Percentiles rank a stretch among this genome's conserved stretches.
These are phyloP conservation scores for Blastomyces percursus DNA, from an alignment of 2,329 filamentous ascomycete species.

Conservation along the genomic window DNA sequence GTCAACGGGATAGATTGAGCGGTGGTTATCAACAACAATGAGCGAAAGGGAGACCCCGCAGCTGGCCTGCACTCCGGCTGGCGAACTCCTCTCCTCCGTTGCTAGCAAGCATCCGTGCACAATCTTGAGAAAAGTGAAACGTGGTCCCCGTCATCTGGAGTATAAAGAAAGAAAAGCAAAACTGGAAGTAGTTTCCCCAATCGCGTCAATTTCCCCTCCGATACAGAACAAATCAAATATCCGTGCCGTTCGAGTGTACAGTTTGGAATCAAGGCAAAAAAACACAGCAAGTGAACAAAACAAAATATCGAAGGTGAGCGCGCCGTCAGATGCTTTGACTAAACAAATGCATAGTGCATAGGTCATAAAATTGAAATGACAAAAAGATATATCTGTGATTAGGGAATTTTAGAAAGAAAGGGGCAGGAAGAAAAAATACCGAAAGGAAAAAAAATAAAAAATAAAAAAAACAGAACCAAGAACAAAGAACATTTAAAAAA, in stretches of 20 bases:
- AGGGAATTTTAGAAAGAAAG: background rate
- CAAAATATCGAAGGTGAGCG: slow-evolving; percentile 9
- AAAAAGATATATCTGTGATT: slow-evolving; percentile 6
- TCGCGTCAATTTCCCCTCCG: background rate
- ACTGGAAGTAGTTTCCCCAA: slow-evolving; percentile 3
- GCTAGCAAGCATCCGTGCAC: background rate
- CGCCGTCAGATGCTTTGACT: slow-evolving; percentile 13
- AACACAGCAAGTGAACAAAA: background rate
- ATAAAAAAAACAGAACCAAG: background rate
- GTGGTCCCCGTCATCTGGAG: background rate
- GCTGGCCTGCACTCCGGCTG: slow-evolving; percentile 36
- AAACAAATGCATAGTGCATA: slow-evolving; percentile 8
- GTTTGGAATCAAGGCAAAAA: slow-evolving; percentile 1
- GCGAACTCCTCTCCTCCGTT: background rate
- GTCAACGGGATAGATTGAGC: slow-evolving; percentile 6
- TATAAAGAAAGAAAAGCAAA: slow-evolving; percentile 6
- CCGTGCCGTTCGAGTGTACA: slow-evolving; percentile 13
- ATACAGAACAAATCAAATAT: background rate
- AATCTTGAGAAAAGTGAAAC: background rate
- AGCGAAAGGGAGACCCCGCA: slow-evolving; percentile 7
- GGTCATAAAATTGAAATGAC: slow-evolving; percentile 13
- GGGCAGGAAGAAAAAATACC: background rate
- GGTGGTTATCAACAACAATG: background rate
- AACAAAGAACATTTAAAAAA: background rate
- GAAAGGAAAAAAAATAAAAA: background rate